Evolutionary conservation across 1,284 basidiomycete species (phyloP), one percentile per base, ranked within the genome.

Genomic region (Nidula niveotomentosa): DNA sequence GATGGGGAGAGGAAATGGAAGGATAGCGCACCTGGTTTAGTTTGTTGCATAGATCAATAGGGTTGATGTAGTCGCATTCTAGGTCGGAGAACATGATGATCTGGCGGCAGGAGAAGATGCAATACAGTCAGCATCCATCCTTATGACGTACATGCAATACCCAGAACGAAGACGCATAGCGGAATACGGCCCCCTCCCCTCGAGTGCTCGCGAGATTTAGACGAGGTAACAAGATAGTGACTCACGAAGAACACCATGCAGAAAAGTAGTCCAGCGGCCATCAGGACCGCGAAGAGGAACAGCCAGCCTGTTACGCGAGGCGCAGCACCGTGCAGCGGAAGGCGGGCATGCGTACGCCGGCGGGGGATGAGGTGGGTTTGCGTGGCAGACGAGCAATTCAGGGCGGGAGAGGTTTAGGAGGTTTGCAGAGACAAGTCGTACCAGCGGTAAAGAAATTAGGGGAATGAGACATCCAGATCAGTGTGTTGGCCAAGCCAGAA

Each of bases 41-140:
- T 80, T 98, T 98, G 80, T 98, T 98, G 80, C 97, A 99, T 39
- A 99, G 88, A 76, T 99, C 96, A 85, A 99, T 98, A 54, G 96
- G 96, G 79, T 99, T 99, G 80, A 99, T 97, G 79, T 98, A 99
- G 82, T 98, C 93, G 77, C 93, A 96, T 78, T 96, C 94, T 69
- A 97, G 79, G 78, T 97, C 95, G 48, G 93, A 96, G 83, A 98
- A 99, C 96, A 99, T 98, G 81, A 99, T 99, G 69, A 99, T 97
- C 96, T 98, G 65, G 43, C 23, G 23, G 23, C 23, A 23, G 23
- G 23, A 8, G 41, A 49, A 36, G 47, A 60, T 35, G 53, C 43
- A 47, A 47, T 30, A 47, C 3, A 47, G 3, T 23, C 23, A 23
- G 23, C 3, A 23, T 23, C 23, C 23, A 23, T 23, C 23, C 23